Conservation (phyloP, 345 rosid genomes). For the Dovyalis caffra region DNA sequence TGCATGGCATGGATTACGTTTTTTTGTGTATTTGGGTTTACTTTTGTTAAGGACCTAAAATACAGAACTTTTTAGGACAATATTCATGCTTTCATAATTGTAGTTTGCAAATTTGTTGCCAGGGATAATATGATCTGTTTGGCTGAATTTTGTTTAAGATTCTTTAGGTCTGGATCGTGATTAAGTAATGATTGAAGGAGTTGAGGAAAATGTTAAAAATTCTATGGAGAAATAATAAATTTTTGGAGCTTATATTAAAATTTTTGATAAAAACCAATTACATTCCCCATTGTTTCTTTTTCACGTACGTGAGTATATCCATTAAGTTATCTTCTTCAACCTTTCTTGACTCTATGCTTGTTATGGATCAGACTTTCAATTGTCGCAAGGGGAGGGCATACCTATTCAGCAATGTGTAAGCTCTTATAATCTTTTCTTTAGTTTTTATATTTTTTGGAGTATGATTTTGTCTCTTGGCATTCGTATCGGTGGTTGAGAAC, state of each 20-base stretch:
- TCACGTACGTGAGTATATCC: neutral
- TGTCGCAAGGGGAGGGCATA: slow-evolving; percentile 47
- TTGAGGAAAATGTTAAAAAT: too few species aligned
- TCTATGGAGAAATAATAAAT: too few species aligned
- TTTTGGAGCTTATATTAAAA: too few species aligned
- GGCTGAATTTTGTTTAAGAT: neutral
- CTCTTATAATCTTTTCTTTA: slow-evolving; percentile 9
- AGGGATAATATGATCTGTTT: neutral
- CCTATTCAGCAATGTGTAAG: slow-evolving; percentile 47
- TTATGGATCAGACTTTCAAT: slow-evolving; percentile 31
- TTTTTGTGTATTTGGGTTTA: neutral
- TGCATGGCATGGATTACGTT: neutral
- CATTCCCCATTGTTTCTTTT: neutral
- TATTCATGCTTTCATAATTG: neutral
- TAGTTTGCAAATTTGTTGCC: neutral
- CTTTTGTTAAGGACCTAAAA: neutral
- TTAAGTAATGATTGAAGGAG: too few species aligned
- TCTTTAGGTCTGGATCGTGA: too few species aligned
- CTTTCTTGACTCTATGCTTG: slow-evolving; percentile 16
- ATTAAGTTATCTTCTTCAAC: neutral
- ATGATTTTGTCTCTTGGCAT: neutral
- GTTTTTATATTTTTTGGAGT: neutral
- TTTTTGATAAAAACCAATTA: neutral
- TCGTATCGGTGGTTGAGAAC: neutral
- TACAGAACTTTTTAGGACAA: neutral